phyloP scores from a whole-genome alignment of 129 eudicot genomes.

The Flaveria robusta region DNA sequence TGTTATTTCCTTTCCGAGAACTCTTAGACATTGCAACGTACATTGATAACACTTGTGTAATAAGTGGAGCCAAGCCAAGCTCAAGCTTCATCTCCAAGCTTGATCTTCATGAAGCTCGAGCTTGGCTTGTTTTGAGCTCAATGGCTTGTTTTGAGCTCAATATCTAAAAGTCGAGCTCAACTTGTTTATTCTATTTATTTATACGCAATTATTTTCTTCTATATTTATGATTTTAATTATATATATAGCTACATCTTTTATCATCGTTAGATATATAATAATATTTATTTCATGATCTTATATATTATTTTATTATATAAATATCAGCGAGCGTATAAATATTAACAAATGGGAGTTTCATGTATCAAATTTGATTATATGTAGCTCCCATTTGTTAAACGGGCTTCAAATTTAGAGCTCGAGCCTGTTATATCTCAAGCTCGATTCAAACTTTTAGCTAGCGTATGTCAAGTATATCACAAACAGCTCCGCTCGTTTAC shows the following conservation, averaged over 20 bases:
- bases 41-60: not conserved
- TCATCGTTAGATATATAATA: not conserved
- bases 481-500: not conserved
- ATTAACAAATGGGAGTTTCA: too few relatives aligned
- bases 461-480: not conserved
- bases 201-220: not conserved
- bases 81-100: too few relatives aligned
- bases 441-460: not conserved
- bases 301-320: not conserved
- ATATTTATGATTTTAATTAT: not conserved
- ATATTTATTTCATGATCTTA: not conserved
- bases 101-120: not conserved
- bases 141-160: not conserved
- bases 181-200: not conserved
- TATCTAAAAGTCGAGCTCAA: not conserved
- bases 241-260: not conserved
- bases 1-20: not conserved
- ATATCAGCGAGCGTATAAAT: too few relatives aligned
- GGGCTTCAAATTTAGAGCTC: not conserved
- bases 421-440: not conserved
- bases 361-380: not conserved
- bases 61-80: too few relatives aligned
- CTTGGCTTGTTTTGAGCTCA: not conserved
- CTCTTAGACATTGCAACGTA: not conserved
- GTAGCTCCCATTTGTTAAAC: not conserved